phyloP scores from a whole-genome alignment of 352 stramenopile genomes.

The Globisporangium cystogenes region DNA sequence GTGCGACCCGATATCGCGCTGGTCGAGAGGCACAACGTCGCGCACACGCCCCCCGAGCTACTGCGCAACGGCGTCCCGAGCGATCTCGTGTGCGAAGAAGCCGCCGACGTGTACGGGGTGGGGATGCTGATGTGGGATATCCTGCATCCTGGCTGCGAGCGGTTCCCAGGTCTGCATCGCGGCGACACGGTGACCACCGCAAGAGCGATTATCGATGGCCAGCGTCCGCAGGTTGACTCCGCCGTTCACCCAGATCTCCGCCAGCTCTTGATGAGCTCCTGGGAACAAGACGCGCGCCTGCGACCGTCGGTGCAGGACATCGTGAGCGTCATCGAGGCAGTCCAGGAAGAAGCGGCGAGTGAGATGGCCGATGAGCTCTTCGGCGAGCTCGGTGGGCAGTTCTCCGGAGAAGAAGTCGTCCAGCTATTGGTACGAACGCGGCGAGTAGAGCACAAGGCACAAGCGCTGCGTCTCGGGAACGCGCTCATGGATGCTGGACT shows the following conservation, averaged over 20 bases:
- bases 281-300: slow-evolving; percentile 38
- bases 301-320: slow-evolving; percentile 45
- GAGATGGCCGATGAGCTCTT: slow-evolving; percentile 36
- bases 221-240: slow-evolving; percentile 31
- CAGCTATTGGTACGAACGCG: slow-evolving; percentile 31
- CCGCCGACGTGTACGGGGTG: slow-evolving; percentile 65
- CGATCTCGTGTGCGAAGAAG: background rate
- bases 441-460: slow-evolving; percentile 9
- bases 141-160: slow-evolving; percentile 37
- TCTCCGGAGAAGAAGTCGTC: slow-evolving; percentile 21
- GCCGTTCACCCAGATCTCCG: slow-evolving; percentile 31
- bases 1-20: background rate
- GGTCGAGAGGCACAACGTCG: background rate
- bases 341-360: slow-evolving; percentile 57
- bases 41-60: background rate
- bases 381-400: slow-evolving; percentile 26
- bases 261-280: slow-evolving; percentile 47
- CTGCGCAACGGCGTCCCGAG: background rate
- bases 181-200: background rate
- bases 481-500: slow-evolving; percentile 59
- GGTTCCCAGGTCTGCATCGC: slow-evolving; percentile 40
- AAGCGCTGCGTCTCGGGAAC: slow-evolving; percentile 36
- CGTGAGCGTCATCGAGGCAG: slow-evolving; percentile 35
- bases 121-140: slow-evolving; percentile 66
- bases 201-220: slow-evolving; percentile 22